These are phyloP conservation scores for Pseudocercospora musae DNA, from an alignment of 2,329 filamentous ascomycete genomes.

Conservation along the genomic window DNA sequence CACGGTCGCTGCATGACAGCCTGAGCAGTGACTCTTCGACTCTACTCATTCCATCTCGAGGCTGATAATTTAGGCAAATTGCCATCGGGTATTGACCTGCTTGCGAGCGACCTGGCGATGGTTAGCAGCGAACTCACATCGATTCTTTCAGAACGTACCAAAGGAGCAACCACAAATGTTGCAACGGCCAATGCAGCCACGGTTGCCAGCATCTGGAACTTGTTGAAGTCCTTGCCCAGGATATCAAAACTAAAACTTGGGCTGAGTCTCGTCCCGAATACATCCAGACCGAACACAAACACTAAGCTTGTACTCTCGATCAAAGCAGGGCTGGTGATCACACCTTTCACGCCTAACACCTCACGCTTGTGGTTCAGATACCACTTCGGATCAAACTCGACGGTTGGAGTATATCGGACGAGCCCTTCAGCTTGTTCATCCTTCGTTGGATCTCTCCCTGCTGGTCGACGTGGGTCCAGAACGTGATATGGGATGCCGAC, in stretches of 20 bases:
- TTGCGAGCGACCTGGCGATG: slow-evolving; percentile 52
- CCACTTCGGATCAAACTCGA: slow-evolving; percentile 81
- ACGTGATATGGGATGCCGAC: slow-evolving; percentile 73
- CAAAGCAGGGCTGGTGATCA: slow-evolving; percentile 72
- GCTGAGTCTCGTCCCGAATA: slow-evolving; percentile 82
- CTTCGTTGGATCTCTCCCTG: slow-evolving; percentile 76
- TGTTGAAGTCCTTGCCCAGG: slow-evolving; percentile 89
- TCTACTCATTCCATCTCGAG: not conserved
- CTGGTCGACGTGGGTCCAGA: slow-evolving; percentile 81
- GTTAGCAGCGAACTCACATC: slow-evolving; percentile 24
- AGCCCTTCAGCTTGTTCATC: slow-evolving; percentile 82
- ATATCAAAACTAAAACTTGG: slow-evolving; percentile 91
- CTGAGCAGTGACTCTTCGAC: not conserved
- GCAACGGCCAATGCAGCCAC: slow-evolving; percentile 75
- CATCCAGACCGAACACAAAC: slow-evolving; percentile 81
- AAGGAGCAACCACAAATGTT: slow-evolving; percentile 73
- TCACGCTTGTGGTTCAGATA: slow-evolving; percentile 79
- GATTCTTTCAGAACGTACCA: slow-evolving; percentile 60
- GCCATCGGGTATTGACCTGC: slow-evolving; percentile 66
- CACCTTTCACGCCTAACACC: slow-evolving; percentile 68
- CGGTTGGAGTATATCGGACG: slow-evolving; percentile 66
- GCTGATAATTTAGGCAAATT: slow-evolving; percentile 32
- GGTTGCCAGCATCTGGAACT: slow-evolving; percentile 77
- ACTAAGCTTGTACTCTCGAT: slow-evolving; percentile 91
- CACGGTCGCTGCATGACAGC: not conserved